Base-by-base conservation (phyloP, 768 basidiomycete species). In the Phallus indusiatus region DNA sequence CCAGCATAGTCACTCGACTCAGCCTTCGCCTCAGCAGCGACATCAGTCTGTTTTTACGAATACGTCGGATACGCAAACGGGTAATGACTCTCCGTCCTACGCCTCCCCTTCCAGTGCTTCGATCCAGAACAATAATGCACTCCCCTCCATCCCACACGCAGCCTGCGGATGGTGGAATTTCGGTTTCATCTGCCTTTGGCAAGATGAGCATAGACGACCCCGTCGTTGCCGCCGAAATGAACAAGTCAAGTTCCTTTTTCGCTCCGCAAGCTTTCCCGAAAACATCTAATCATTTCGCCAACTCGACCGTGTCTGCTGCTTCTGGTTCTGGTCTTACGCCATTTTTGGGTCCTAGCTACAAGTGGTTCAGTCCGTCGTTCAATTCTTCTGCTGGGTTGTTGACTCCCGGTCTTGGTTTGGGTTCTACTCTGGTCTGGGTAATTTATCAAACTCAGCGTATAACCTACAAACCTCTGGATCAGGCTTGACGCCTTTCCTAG, bases 191-290 rank as follows among this genome's bases (percentile, higher is more conserved):
- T 21, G 84, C 83, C 1, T 90, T 91, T 67, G 88, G 86, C 8
- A 75, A 85, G 54, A 80, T 91, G 83, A 82, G 81, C 18, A 76
- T 91, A 54, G 88, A 89, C 59, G 88, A 90, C 66, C 81, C 83
- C 1, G 78, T 78, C 56, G 82, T 84, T 8, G 74, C 89, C 37
- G 82, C 85, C 8, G 61, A 59, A 35, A 59, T 62, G 57, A 42
- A 20, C 49, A 50, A 37, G 21, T 28, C 37, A 16, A 46, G 42
- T 9, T 57, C 54, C n/a, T 59, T 59, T 18, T 62, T 62, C 20
- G 51, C 58, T 12, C 58, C 58, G 33, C 28, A 54, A 14, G 24
- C 57, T 11, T 33, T 55, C 20, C 33, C 33, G 21, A 33, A 18
- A 8, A 21, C 20, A 21, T 21, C 53, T 33, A 46, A 36, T 35